Evolutionary conservation across 2,329 filamentous ascomycete genomes (phyloP).

Genomic region (Venturia aucupariae): DNA sequence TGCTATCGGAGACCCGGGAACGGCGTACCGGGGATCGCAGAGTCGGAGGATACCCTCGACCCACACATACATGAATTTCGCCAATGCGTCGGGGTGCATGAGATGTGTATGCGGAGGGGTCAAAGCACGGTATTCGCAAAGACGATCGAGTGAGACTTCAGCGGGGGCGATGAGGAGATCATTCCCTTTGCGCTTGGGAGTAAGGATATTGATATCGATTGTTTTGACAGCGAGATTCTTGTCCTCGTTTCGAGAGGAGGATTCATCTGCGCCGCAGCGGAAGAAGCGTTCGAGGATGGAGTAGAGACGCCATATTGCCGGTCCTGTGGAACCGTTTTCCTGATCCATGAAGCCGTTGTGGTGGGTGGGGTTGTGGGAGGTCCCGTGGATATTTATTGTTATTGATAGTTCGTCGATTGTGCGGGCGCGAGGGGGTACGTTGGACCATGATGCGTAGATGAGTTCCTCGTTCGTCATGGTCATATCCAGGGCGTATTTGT

Average conservation of each 20-base stretch:
- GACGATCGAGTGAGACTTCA: background rate
- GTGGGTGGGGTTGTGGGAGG: background rate
- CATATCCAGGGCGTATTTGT: conserved; percentile 4
- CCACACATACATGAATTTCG: conserved; percentile 9
- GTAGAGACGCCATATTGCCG: conserved; percentile 4
- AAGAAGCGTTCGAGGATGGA: conserved; percentile 5
- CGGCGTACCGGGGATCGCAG: background rate
- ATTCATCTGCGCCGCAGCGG: background rate
- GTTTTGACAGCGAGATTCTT: background rate
- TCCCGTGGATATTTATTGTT: background rate
- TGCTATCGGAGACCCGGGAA: background rate
- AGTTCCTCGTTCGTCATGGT: background rate
- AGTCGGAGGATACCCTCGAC: conserved; percentile 1
- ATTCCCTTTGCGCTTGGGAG: background rate
- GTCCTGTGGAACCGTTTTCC: background rate
- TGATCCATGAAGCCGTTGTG: conserved; percentile 8
- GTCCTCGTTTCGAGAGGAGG: background rate
- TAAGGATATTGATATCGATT: conserved; percentile 4
- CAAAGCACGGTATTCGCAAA: background rate
- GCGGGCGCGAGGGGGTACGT: conserved; percentile 1
- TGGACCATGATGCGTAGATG: conserved; percentile 2
- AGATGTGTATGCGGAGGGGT: background rate
- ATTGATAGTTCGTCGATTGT: background rate
- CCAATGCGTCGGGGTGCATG: conserved; percentile 6
- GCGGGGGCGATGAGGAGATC: background rate